These are phyloP conservation scores for Crithidia sp. DNA, from an alignment of 208 protist species.

Conservation along the genomic window DNA sequence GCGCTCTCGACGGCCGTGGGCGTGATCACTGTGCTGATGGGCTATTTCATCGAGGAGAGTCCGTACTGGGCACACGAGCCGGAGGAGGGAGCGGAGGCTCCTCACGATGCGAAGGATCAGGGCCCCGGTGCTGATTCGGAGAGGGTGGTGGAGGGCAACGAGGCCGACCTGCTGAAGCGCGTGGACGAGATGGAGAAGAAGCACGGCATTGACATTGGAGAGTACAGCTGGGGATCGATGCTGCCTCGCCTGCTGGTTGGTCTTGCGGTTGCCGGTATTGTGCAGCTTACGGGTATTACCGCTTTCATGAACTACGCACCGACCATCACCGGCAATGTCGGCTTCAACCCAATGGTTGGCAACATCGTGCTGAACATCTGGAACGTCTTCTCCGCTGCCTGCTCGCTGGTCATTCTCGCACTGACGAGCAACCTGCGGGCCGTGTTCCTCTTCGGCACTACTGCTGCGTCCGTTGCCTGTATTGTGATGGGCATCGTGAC, in stretches of 20 bases:
- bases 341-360: constrained; percentile 61
- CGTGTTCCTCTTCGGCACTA: constrained; percentile 56
- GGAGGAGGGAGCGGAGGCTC: neutral
- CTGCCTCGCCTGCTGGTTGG: constrained; percentile 46
- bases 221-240: constrained; percentile 62
- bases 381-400: constrained; percentile 79
- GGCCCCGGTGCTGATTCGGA: constrained; percentile 1
- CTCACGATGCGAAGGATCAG: neutral
- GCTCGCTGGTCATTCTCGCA: constrained; percentile 64
- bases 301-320: constrained; percentile 88
- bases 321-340: constrained; percentile 68
- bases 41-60: constrained; percentile 44
- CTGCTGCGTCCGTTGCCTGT: constrained; percentile 60
- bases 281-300: constrained; percentile 85
- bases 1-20: constrained; percentile 62
- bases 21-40: constrained; percentile 48
- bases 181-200: constrained; percentile 24
- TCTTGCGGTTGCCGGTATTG: constrained; percentile 48
- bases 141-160: constrained; percentile 26
- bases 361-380: constrained; percentile 84
- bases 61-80: constrained; percentile 17
- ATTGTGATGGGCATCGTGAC: constrained; percentile 72
- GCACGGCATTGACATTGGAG: constrained; percentile 17
- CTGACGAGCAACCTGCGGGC: constrained; percentile 63
- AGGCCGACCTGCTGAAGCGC: constrained; percentile 18